These are phyloP conservation scores for Calycina marina DNA, from an alignment of 2,329 filamentous ascomycete genomes.

Conservation along the genomic window DNA sequence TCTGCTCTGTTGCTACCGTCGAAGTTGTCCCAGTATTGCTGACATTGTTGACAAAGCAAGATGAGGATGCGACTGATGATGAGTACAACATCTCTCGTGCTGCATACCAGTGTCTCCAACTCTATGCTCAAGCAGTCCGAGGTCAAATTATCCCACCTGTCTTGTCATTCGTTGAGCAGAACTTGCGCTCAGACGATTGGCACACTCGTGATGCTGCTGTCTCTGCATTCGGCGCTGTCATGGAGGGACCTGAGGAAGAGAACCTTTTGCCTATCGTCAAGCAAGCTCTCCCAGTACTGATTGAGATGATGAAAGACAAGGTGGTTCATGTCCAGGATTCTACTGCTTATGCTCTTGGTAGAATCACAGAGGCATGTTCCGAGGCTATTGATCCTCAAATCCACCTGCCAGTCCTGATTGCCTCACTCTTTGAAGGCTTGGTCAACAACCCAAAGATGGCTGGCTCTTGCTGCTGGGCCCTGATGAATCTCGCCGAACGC, in stretches of 20 bases:
- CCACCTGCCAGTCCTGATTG: constrained; percentile 75
- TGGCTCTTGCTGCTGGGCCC: constrained; percentile 93
- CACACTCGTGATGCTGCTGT: constrained; percentile 89
- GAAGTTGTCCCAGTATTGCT: constrained; percentile 92
- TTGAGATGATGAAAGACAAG: constrained; percentile 79
- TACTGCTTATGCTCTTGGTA: constrained; percentile 86
- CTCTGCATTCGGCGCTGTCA: constrained; percentile 93
- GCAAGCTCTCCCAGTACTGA: constrained; percentile 82
- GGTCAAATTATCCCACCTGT: constrained; percentile 75
- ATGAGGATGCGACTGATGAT: constrained; percentile 91
- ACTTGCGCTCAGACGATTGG: constrained; percentile 87
- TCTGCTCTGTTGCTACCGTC: constrained; percentile 78
- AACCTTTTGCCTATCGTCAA: constrained; percentile 88
- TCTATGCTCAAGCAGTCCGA: constrained; percentile 86
- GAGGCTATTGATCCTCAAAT: constrained; percentile 75
- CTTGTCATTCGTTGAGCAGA: constrained; percentile 78
- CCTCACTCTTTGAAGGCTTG: constrained; percentile 77
- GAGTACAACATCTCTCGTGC: constrained; percentile 96
- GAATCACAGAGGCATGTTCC: constrained; percentile 87
- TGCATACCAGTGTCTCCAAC: constrained; percentile 88
- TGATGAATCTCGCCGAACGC: constrained; percentile 95
- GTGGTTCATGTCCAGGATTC: constrained; percentile 90
- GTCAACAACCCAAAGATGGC: constrained; percentile 93
- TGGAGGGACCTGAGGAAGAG: constrained; percentile 94
- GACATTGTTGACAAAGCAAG: constrained; percentile 82